Percentiles rank a stretch among this genome's conserved stretches.
phyloP scores from a whole-genome alignment of 2,329 filamentous ascomycete genomes.

The Xylaria hypoxylon region DNA sequence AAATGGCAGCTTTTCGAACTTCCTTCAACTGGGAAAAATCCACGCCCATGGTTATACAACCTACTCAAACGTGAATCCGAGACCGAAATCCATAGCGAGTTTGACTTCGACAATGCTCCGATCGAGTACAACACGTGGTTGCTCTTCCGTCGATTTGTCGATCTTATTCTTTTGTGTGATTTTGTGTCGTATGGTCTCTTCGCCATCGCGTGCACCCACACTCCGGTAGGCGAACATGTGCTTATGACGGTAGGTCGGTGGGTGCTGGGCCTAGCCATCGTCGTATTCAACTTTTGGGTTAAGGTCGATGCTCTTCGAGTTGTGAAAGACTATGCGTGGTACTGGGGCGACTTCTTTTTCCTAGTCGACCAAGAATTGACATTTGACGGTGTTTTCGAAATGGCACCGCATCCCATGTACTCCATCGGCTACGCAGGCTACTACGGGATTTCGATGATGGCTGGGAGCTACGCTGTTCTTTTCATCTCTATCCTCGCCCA shows the following conservation, averaged over 20 bases:
- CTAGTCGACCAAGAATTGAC: constrained; percentile 97
- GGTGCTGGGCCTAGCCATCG: constrained; percentile 79
- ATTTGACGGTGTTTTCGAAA: constrained; percentile 98
- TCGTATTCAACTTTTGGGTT: constrained; percentile 97
- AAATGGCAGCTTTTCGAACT: constrained; percentile 88
- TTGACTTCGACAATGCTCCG: constrained; percentile 90
- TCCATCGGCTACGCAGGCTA: constrained; percentile 97
- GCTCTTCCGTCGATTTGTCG: constrained; percentile 92
- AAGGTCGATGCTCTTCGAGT: constrained; percentile 97
- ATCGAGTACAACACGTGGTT: constrained; percentile 99
- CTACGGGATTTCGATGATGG: constrained; percentile 98
- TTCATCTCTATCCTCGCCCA: constrained; percentile 97
- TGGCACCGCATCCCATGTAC: constrained; percentile 99
- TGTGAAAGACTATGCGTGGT: constrained; percentile 99
- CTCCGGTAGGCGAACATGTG: constrained; percentile 77
- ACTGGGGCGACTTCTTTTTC: constrained; percentile 99
- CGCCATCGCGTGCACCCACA: constrained; percentile 85
- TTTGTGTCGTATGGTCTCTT: constrained; percentile 98
- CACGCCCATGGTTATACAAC: constrained; percentile 82
- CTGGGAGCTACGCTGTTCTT: constrained; percentile 95
- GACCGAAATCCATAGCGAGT: constrained; percentile 93
- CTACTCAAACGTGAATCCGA: constrained; percentile 91
- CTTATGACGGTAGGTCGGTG: constrained; percentile 80
- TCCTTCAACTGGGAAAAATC: constrained; percentile 82
- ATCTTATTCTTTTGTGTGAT: constrained; percentile 98